A percentile compares a stretch with the other conserved stretches of the same genome.
Evolutionary conservation across 768 basidiomycete genomes (phyloP).

Genomic region (Filobasidium wieringae): DNA sequence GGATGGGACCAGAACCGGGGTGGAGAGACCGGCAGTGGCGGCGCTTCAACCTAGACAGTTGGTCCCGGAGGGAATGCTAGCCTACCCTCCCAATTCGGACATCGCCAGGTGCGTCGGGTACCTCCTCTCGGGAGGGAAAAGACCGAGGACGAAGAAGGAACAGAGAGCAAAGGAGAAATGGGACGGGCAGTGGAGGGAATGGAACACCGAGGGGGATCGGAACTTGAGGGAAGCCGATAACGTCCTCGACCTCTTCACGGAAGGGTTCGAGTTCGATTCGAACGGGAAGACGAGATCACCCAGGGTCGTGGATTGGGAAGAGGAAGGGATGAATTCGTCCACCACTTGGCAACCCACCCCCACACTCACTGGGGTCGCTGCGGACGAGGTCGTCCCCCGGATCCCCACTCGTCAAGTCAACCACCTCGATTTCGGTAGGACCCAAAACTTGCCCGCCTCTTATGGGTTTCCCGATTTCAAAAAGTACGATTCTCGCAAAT

Average conservation of each 20-base stretch:
- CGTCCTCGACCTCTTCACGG: slow-evolving; percentile 14
- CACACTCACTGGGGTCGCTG: slow-evolving; percentile 2
- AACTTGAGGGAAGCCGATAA: slow-evolving; percentile 35
- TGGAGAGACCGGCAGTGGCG: neutral
- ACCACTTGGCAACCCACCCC: slow-evolving; percentile 27
- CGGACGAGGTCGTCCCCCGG: slow-evolving; percentile 3
- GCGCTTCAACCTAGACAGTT: slow-evolving; percentile 17
- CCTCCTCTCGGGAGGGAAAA: slow-evolving; percentile 30
- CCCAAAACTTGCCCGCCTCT: neutral
- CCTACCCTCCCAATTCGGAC: slow-evolving; percentile 27
- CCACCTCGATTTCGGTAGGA: slow-evolving; percentile 8
- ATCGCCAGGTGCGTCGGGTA: slow-evolving; percentile 29
- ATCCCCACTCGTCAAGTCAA: slow-evolving; percentile 4
- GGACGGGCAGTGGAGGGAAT: slow-evolving; percentile 35
- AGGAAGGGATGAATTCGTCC: slow-evolving; percentile 13
- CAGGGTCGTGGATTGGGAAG: slow-evolving; percentile 26
- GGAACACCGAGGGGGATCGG: slow-evolving; percentile 27
- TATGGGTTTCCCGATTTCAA: slow-evolving; percentile 4
- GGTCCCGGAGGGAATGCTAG: slow-evolving; percentile 34
- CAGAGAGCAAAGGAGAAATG: slow-evolving; percentile 31
- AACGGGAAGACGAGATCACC: neutral
- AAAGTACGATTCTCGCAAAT: neutral
- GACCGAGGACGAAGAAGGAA: slow-evolving; percentile 25
- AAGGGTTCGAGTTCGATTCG: slow-evolving; percentile 6
- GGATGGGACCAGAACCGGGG: neutral